Conservation (phyloP, 73 alveolate genomes). For the Paramecium tetraurelia region DNA sequence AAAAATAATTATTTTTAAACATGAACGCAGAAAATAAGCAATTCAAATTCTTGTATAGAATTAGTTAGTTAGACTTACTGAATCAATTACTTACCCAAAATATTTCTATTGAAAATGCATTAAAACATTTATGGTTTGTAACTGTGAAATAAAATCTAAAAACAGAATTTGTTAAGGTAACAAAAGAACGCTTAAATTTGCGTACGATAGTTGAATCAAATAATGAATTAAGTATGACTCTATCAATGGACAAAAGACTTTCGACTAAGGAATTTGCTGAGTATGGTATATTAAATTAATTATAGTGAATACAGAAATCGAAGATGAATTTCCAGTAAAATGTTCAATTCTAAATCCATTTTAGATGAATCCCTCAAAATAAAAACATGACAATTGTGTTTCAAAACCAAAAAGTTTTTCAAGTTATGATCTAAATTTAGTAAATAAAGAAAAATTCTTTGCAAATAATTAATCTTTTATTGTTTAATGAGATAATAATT, state of each 20-base stretch:
- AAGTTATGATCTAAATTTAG: background rate
- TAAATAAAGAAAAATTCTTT: background rate
- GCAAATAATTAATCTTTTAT: background rate
- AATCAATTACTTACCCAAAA: background rate
- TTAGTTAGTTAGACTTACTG: background rate
- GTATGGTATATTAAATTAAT: background rate
- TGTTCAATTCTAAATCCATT: background rate
- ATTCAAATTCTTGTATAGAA: background rate
- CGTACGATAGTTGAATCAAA: background rate
- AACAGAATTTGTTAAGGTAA: background rate
- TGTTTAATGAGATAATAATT: background rate
- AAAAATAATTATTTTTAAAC: background rate
- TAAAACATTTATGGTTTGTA: background rate
- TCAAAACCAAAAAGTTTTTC: background rate
- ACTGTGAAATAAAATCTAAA: constrained; percentile 7
- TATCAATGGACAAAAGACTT: background rate
- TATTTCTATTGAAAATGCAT: background rate
- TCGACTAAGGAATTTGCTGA: background rate
- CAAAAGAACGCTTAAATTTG: background rate
- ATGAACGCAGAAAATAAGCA: background rate
- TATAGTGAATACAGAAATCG: background rate
- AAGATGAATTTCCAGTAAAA: background rate
- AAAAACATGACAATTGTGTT: background rate
- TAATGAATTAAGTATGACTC: background rate
- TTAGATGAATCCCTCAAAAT: background rate